Base-by-base conservation (phyloP, 2,329 filamentous ascomycete species). In the Stagonosporopsis vannaccii region DNA sequence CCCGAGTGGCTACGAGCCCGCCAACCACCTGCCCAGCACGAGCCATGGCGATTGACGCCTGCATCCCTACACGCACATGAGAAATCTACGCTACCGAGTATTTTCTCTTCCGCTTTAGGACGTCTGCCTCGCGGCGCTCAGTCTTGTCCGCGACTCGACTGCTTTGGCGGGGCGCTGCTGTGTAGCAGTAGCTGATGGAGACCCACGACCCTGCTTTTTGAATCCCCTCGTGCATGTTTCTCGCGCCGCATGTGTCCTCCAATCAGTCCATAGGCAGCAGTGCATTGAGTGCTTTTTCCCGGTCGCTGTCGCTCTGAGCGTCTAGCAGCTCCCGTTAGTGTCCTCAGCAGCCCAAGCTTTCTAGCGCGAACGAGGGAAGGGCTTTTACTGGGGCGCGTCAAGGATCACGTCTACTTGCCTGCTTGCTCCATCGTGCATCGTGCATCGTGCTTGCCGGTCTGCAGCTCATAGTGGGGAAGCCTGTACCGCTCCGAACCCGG, bases 301-400 rank as follows among this genome's bases (percentile, higher is more conserved):
- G 30, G 45, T 51, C 37, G 32, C 33, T 36, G 22, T 12, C 15
- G 33, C n/a, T n/a, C n/a, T n/a, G n/a, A n/a, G 28, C 39, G 42
- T 13, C 36, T 45, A 45, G 49, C 41, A 45, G 26, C 42, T 52
- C 50, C 36, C 42, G n/a, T 55, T 61, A 56, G 58, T 53, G 52
- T 49, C 58, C 32, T n/a, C 32, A 26, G 44, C 32, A 46, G 43
- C 28, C 42, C 28, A 28, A 23, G 58, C 39, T 57, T 47, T 56
- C 49, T 61, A 58, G 58, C 51, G 51, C 61, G 58, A 58, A 61
- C 65, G 56, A 56, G 32, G 47, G 49, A 50, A 52, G 48, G 51
- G 42, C 36, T 32, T 28, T 43, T 50, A 45, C 37, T 58, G 52
- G 62, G 61, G 57, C 55, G 5, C 15, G 26, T 40, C 55, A 51